Conservation (phyloP, 306 rosid species). For the Cucumis cinereus region DNA sequence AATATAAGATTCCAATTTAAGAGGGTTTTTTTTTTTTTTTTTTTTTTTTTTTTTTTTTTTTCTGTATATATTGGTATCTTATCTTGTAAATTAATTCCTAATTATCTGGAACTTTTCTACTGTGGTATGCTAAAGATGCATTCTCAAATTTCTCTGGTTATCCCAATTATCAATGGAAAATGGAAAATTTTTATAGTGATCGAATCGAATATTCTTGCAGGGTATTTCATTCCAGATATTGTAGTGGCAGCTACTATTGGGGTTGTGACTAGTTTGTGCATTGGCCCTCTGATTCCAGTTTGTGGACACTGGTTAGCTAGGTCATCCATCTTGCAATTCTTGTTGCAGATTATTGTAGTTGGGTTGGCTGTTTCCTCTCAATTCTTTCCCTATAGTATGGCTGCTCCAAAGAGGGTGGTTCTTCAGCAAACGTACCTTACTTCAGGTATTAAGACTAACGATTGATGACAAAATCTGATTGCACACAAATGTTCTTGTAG, state of each 20-base stretch:
- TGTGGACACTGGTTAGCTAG: slow-evolving; percentile 79
- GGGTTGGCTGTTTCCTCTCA: slow-evolving; percentile 77
- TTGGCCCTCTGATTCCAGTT: slow-evolving; percentile 76
- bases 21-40: background rate
- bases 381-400: slow-evolving; percentile 74
- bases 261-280: slow-evolving; percentile 59
- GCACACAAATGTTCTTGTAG: background rate
- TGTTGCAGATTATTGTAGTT: slow-evolving; percentile 61
- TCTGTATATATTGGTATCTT: background rate
- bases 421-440: slow-evolving; percentile 69
- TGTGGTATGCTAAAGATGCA: background rate
- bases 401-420: slow-evolving; percentile 81
- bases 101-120: background rate
- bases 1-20: background rate
- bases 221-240: slow-evolving; percentile 61
- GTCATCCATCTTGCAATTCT: slow-evolving; percentile 58
- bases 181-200: slow-evolving; percentile 13
- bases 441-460: slow-evolving; percentile 47
- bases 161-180: background rate
- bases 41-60: background rate
- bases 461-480: background rate
- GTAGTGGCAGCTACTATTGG: slow-evolving; percentile 70
- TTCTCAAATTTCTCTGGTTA: background rate
- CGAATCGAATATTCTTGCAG: slow-evolving; percentile 27
- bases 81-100: background rate